A percentile compares a stretch with the other conserved stretches of the same genome.
Conservation (phyloP, 2,329 filamentous ascomycete genomes). For the Orbilia javanica region DNA sequence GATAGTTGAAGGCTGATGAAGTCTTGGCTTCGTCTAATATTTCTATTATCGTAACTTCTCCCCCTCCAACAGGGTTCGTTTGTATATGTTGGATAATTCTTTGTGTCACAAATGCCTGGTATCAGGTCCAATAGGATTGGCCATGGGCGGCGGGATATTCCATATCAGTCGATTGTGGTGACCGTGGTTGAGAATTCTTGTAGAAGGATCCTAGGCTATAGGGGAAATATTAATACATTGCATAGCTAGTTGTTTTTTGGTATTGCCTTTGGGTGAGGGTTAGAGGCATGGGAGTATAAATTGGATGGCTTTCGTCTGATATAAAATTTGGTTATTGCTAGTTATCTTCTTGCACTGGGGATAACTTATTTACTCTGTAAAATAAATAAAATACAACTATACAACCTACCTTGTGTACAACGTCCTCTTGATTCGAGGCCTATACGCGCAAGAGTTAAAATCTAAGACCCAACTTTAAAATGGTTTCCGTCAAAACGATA, state of each 20-base stretch:
- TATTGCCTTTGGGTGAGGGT: too few species aligned
- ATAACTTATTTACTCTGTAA: too few species aligned
- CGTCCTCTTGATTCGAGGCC: too few species aligned
- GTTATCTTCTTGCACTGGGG: too few species aligned
- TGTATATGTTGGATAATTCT: constrained; percentile 6
- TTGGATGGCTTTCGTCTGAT: background rate
- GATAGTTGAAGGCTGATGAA: background rate
- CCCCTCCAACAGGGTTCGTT: background rate
- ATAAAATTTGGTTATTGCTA: too few species aligned
- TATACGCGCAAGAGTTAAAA: background rate
- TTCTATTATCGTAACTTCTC: constrained; percentile 6
- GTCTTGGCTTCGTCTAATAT: constrained; percentile 28
- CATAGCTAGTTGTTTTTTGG: too few species aligned
- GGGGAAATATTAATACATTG: too few species aligned
- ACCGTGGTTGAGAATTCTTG: background rate
- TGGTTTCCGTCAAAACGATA: constrained; percentile 17
- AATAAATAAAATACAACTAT: background rate
- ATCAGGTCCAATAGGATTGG: background rate
- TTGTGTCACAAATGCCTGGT: constrained; percentile 5
- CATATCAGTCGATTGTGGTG: background rate
- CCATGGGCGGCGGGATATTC: background rate
- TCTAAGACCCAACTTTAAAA: background rate
- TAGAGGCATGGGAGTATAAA: background rate
- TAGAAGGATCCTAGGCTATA: too few species aligned
- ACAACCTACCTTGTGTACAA: too few species aligned